phyloP scores from a whole-genome alignment of 495 filamentous ascomycete species.

The Penicillium cosmopolitanum region DNA sequence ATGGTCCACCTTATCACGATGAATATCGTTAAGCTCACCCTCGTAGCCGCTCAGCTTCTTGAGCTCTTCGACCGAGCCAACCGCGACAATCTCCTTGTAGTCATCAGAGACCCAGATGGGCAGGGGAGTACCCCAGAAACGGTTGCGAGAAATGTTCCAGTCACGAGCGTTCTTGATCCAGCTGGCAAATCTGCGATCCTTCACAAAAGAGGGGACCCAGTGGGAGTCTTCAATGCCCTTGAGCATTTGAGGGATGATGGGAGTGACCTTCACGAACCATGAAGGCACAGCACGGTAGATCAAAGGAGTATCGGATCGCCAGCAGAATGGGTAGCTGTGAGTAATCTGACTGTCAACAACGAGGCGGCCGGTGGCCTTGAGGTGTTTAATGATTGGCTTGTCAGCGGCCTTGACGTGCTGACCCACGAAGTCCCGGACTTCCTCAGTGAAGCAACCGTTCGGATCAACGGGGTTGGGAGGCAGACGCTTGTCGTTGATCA shows the following conservation, averaged over 20 bases:
- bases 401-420: slow-evolving; percentile 94
- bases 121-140: slow-evolving; percentile 94
- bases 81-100: slow-evolving; percentile 79
- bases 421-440: slow-evolving; percentile 83
- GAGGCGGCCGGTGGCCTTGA: slow-evolving; percentile 79
- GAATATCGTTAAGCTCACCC: slow-evolving; percentile 86
- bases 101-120: slow-evolving; percentile 94
- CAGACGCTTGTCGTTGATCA: slow-evolving; percentile 74
- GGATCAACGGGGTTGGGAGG: slow-evolving; percentile 93
- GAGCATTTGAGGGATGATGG: slow-evolving; percentile 88
- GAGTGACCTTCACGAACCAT: slow-evolving; percentile 91
- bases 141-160: slow-evolving; percentile 95
- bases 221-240: slow-evolving; percentile 86
- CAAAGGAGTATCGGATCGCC: slow-evolving; percentile 91
- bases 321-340: slow-evolving; percentile 96
- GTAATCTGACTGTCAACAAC: slow-evolving; percentile 88
- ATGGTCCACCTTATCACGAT: slow-evolving; percentile 91
- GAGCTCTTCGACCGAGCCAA: slow-evolving; percentile 85
- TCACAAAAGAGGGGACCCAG: slow-evolving; percentile 93
- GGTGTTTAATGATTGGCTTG: slow-evolving; percentile 89
- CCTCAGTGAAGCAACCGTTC: slow-evolving; percentile 75
- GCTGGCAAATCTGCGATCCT: slow-evolving; percentile 83
- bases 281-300: slow-evolving; percentile 94
- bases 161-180: slow-evolving; percentile 94
- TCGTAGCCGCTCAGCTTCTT: slow-evolving; percentile 83